Evolutionary conservation across 202 grass and related monocot genomes (phyloP).

Genomic region (Sporobolus alterniflorus): DNA sequence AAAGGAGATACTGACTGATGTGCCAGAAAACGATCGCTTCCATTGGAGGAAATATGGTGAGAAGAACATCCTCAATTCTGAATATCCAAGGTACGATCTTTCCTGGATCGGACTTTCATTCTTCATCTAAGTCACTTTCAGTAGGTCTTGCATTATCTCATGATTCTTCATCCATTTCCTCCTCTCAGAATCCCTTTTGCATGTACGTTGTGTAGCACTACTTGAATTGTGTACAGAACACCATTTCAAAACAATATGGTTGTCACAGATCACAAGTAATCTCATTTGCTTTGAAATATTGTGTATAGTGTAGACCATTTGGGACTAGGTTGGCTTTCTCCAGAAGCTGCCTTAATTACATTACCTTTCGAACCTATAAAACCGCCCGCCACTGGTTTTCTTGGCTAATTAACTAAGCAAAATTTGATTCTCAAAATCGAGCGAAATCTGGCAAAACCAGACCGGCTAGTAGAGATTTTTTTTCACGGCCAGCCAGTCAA

Average conservation of each 20-base stretch:
- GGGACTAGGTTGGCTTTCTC: no score
- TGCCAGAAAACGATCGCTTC: slow-evolving; percentile 55
- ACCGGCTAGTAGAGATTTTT: no score
- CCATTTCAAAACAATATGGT: background rate
- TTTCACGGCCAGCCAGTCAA: no score
- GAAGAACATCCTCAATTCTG: slow-evolving; percentile 64
- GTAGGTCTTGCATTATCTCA: background rate
- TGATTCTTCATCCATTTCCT: background rate
- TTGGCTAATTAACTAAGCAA: no score
- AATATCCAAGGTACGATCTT: slow-evolving; percentile 54
- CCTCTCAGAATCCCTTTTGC: background rate
- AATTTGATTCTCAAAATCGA: no score
- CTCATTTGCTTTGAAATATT: no score
- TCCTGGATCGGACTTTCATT: slow-evolving; percentile 6
- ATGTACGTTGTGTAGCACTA: background rate
- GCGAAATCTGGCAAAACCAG: no score
- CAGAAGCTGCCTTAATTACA: no score
- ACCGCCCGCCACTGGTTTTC: no score
- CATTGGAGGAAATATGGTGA: slow-evolving; percentile 92
- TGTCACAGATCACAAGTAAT: no score
- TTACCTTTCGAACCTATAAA: no score
- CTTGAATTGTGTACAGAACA: background rate
- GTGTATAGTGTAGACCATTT: no score
- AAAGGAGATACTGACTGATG: slow-evolving; percentile 31
- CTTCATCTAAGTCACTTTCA: background rate